These are phyloP conservation scores for Rusavskia elegans DNA, from an alignment of 495 filamentous ascomycete genomes.

Conservation along the genomic window DNA sequence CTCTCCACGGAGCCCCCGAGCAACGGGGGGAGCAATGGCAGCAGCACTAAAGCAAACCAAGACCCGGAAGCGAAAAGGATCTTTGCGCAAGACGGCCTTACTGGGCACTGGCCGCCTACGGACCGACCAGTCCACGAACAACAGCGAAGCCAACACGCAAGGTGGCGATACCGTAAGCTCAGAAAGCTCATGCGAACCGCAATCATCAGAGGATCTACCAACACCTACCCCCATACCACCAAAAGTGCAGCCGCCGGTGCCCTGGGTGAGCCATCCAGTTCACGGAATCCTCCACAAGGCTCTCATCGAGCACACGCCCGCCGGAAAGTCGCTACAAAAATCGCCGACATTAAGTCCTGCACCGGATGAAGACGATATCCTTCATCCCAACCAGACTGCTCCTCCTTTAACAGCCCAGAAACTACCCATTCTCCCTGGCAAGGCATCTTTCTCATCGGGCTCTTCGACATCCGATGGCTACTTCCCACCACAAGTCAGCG, in stretches of 20 bases:
- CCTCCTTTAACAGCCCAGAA: slow-evolving; percentile 13
- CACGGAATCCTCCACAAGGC: neutral
- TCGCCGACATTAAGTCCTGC: slow-evolving; percentile 36
- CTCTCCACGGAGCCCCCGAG: slow-evolving; percentile 20
- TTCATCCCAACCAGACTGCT: slow-evolving; percentile 27
- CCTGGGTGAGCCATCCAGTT: neutral
- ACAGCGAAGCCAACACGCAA: slow-evolving; percentile 28
- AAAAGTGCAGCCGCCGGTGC: neutral
- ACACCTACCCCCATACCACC: neutral
- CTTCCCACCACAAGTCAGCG: slow-evolving; percentile 27
- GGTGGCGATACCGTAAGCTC: neutral
- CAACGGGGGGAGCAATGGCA: slow-evolving; percentile 37
- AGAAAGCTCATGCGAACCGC: slow-evolving; percentile 16
- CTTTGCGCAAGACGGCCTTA: slow-evolving; percentile 63
- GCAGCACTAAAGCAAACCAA: slow-evolving; percentile 45
- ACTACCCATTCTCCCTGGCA: slow-evolving; percentile 16
- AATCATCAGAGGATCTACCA: neutral
- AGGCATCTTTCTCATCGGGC: slow-evolving; percentile 19
- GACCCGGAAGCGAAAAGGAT: slow-evolving; percentile 61
- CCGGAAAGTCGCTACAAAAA: neutral
- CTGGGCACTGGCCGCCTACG: slow-evolving; percentile 51
- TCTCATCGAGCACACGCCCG: neutral
- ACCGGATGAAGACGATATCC: slow-evolving; percentile 65
- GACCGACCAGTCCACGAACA: slow-evolving; percentile 28
- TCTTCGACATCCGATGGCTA: slow-evolving; percentile 46